A percentile compares a stretch with the other conserved stretches of the same genome.
These are phyloP conservation scores for Diaporthe citriasiana DNA, from an alignment of 2,329 filamentous ascomycete genomes.

Conservation along the genomic window DNA sequence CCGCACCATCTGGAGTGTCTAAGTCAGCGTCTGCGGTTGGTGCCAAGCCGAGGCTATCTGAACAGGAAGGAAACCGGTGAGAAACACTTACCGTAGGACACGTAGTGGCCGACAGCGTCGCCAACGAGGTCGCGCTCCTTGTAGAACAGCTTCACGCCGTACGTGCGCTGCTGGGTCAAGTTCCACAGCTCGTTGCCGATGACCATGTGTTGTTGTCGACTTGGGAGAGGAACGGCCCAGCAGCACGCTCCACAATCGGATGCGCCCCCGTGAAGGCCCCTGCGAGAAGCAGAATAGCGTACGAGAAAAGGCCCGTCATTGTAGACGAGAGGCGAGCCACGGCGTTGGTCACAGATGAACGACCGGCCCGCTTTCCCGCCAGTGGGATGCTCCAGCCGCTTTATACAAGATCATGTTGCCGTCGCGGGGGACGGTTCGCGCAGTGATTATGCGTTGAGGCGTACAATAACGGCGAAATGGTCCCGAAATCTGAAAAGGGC, in stretches of 20 bases:
- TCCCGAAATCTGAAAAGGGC: slow-evolving; percentile 8
- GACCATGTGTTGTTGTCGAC: slow-evolving; percentile 48
- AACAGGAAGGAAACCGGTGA: neutral
- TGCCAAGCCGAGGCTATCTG: neutral
- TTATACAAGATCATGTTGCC: slow-evolving; percentile 17
- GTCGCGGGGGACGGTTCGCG: neutral
- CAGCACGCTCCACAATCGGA: slow-evolving; percentile 27
- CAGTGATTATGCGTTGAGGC: slow-evolving; percentile 4
- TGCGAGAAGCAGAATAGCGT: neutral
- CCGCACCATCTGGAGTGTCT: slow-evolving; percentile 57
- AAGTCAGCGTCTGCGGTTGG: neutral
- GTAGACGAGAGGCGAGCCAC: neutral
- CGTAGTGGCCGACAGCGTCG: slow-evolving; percentile 50
- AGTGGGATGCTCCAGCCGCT: neutral
- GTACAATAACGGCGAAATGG: slow-evolving; percentile 5
- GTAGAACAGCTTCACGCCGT: slow-evolving; percentile 50
- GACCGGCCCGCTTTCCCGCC: neutral
- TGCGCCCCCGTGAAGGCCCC: neutral
- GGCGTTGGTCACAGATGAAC: neutral
- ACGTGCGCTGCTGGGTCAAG: slow-evolving; percentile 48
- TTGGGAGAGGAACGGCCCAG: slow-evolving; percentile 47
- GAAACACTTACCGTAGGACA: slow-evolving; percentile 49
- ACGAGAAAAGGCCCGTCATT: slow-evolving; percentile 13
- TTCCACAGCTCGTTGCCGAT: slow-evolving; percentile 47
- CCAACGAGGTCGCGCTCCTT: slow-evolving; percentile 47